These are phyloP conservation scores for Pyrus hybrid DNA, from an alignment of 331 rosid species.

Conservation along the genomic window DNA sequence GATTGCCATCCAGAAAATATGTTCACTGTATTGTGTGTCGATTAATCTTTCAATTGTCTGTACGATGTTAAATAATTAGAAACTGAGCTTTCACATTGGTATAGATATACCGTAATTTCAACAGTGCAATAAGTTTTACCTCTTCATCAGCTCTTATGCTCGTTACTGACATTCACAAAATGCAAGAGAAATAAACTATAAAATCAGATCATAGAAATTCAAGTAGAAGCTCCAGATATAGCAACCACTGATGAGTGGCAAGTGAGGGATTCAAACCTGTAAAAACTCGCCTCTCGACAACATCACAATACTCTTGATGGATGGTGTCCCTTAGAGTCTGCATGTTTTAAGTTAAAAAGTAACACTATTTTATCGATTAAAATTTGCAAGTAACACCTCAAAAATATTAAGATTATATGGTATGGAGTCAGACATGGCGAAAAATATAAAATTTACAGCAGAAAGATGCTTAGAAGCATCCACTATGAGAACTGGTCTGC, in stretches of 20 bases:
- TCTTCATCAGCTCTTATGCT: slow-evolving; percentile 84
- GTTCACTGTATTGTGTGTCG: slow-evolving; percentile 93
- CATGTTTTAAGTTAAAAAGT: slow-evolving; percentile 9
- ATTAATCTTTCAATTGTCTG: slow-evolving; percentile 96
- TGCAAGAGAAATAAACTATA: slow-evolving; percentile 4
- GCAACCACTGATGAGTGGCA: not conserved
- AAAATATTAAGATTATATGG: too few relatives aligned
- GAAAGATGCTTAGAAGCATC: slow-evolving; percentile 71
- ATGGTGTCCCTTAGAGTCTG: slow-evolving; percentile 72
- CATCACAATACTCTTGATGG: slow-evolving; percentile 83
- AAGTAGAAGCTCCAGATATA: slow-evolving; percentile 9
- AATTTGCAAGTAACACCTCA: too few relatives aligned
- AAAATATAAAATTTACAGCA: slow-evolving; percentile 31
- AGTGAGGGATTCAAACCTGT: slow-evolving; percentile 54
- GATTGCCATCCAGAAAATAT: slow-evolving; percentile 89
- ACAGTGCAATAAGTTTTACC: too few relatives aligned
- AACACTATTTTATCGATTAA: too few relatives aligned
- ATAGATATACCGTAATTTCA: too few relatives aligned
- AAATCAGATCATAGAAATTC: slow-evolving; percentile 5
- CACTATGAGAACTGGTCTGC: slow-evolving; percentile 72
- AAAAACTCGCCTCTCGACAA: slow-evolving; percentile 92
- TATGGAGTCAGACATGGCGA: too few relatives aligned
- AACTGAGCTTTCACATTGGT: too few relatives aligned
- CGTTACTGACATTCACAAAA: slow-evolving; percentile 55
- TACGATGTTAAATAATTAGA: too few relatives aligned